These are phyloP conservation scores for Plenodomus lindquistii DNA, from an alignment of 2,329 filamentous ascomycete genomes.

Conservation along the genomic window DNA sequence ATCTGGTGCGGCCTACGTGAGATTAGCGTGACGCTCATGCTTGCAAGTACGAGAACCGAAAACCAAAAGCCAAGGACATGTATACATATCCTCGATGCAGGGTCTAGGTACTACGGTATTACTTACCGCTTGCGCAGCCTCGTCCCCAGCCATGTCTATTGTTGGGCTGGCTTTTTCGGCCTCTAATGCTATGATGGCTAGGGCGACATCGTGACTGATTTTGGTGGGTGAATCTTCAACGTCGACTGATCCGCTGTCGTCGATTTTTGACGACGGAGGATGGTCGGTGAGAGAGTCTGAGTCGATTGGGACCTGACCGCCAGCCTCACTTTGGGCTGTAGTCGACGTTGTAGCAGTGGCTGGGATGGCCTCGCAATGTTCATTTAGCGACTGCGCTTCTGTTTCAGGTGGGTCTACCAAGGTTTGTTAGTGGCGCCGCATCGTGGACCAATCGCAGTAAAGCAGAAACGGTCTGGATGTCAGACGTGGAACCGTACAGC, in stretches of 20 bases:
- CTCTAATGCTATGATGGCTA: conserved; percentile 4
- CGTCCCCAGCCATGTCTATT: conserved; percentile 8
- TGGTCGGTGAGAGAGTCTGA: conserved; percentile 1
- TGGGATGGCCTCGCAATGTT: not conserved
- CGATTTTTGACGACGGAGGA: not conserved
- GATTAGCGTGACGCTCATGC: not conserved
- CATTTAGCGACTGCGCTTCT: not conserved
- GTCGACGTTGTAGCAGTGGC: not conserved
- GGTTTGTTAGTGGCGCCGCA: not conserved
- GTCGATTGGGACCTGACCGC: conserved; percentile 7
- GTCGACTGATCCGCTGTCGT: not conserved
- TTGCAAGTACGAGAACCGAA: not conserved
- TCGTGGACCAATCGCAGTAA: not conserved
- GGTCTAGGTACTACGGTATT: not conserved
- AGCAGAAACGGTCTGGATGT: not conserved
- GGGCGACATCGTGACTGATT: conserved; percentile 5
- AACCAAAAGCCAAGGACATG: not conserved
- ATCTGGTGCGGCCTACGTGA: not conserved
- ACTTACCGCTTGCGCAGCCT: conserved; percentile 9
- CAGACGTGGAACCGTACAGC: not conserved
- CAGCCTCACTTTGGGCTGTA: conserved; percentile 4
- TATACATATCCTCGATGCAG: not conserved
- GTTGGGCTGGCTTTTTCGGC: conserved; percentile 5
- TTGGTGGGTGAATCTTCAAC: conserved; percentile 3
- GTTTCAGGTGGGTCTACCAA: not conserved